phyloP scores from a whole-genome alignment of 176 grass and related monocot genomes.

The Aegilops longissima region DNA sequence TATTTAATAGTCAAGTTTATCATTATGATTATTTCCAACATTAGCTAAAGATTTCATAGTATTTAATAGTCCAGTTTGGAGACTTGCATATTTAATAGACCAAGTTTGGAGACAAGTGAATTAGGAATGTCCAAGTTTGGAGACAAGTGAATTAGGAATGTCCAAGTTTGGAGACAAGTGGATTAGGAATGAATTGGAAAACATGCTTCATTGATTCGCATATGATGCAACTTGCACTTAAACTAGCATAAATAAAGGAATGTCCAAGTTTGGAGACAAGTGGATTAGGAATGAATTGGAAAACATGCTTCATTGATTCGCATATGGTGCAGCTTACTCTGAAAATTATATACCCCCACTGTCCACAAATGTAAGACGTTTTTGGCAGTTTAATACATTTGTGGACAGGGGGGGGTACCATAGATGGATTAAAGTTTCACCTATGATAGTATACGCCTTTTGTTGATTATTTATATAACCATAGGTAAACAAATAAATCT shows the following conservation, averaged over 20 bases:
- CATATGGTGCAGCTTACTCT: conserved; percentile 1
- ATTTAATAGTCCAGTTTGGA: conserved; percentile 1
- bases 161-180: too few relatives aligned
- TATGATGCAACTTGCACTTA: conserved; percentile 15
- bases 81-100: neutral
- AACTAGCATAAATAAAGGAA: neutral
- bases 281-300: neutral
- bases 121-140: neutral
- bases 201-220: neutral
- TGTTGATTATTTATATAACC: neutral
- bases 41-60: neutral
- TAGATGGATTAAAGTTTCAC: neutral
- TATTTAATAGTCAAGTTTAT: neutral
- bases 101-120: neutral
- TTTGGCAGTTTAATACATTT: too few relatives aligned
- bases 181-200: neutral
- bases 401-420: too few relatives aligned
- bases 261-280: neutral
- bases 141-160: neutral
- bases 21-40: neutral
- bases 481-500: conserved; percentile 15
- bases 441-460: neutral
- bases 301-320: neutral
- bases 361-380: too few relatives aligned
- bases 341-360: neutral